Base-by-base conservation (phyloP, 2,329 filamentous ascomycete genomes). In the Fusarium graminum region DNA sequence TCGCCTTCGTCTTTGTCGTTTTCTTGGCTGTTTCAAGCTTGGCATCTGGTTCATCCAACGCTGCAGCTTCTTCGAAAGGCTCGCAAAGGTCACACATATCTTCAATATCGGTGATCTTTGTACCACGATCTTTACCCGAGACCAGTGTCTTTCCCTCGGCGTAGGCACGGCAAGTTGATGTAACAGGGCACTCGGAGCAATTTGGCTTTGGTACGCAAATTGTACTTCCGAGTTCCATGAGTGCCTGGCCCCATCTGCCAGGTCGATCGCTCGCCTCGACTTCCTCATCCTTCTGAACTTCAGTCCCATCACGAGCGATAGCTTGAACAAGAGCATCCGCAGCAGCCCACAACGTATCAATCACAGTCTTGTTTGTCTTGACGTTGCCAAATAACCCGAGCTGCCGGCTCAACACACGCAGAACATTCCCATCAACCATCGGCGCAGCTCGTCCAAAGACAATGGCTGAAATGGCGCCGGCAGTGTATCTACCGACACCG, bases 161-260 rank as follows among this genome's bases (percentile, higher is more conserved):
- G 65, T 83, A 86, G 0, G 80, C 83, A 7, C 82, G 82, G 62
- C 85, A 87, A 0, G 82, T 85, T 4, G 75, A 73, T 1, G 76
- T 82, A 44, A 87, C 78, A 2, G 85, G 85, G 53, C 85, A 87
- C 2, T 70, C 69, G 4, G 74, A 74, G 65, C 87, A 90, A 49
- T 84, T 83, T 2, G 87, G 87, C 65, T 84, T 85, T 1, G 87
- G 87, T 8, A 82, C 82, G 67, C 87, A 90, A 3, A 89, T 72
- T 0, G 87, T 90, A 63, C 86, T 88, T 4, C 87, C 87, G 6
- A 90, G 78, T 70, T 90, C 87, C 87, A 90, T 90, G 26, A 90
- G 75, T 1, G 85, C 87, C 71, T 90, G 87, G 1, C 88, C 88
- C 87, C 87, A 89, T 60, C 82, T 75, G 1, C 87, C 87, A 0